Base-by-base conservation (phyloP, 2,329 filamentous ascomycete species). In the Ophiocordyceps camponoti-rufipedis region DNA sequence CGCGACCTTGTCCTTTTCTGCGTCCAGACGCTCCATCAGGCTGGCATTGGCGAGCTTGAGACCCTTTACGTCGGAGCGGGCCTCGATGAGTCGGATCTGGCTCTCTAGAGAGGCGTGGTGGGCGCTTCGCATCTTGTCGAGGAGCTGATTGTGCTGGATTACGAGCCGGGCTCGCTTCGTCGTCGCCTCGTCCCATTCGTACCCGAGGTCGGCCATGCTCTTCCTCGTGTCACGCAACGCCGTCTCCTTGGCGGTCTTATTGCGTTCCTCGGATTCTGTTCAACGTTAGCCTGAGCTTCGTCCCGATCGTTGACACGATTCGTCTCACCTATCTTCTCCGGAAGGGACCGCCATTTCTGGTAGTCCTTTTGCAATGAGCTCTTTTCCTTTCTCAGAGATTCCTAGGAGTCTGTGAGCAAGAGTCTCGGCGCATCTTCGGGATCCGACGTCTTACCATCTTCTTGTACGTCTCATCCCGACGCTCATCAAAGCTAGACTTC, bases 31-130 rank as follows among this genome's bases (percentile, higher is more conserved):
- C 40, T 66, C 56, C 46, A 71, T 68, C 47, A 86, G 75, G 43
- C 75, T 68, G 9, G 60, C 53, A 52, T 86, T 85, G 47, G 79
- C 78, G 14, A 67, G 65, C 53, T 75, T 74, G n/a, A 95, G 67
- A 6, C 74, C 74, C 41, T 76, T 69, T 3, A 82, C 61, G 54
- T 98, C 91, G 0, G 87, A 95, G n/a, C 69, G 61, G 1, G 86
- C 88, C 65, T 98, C 91, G 29, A 93, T 73, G 1, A 74, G 65
- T 49, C 78, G 70, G 41, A 95, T 70, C 52, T 84, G 74, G 2
- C 75, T 77, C 53, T 88, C 78, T 14, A 88, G 61, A 11, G 85
- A 63, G 13, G 73, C 71, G 42, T 80, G 70, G 45, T 83, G 76
- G 6, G 76, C 69, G 43, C 67, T 61, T 13, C 75, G 74, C 41